A percentile compares a stretch with the other conserved stretches of the same genome.
Conservation (phyloP, 768 basidiomycete species). For the Dioszegia aurantiaca region DNA sequence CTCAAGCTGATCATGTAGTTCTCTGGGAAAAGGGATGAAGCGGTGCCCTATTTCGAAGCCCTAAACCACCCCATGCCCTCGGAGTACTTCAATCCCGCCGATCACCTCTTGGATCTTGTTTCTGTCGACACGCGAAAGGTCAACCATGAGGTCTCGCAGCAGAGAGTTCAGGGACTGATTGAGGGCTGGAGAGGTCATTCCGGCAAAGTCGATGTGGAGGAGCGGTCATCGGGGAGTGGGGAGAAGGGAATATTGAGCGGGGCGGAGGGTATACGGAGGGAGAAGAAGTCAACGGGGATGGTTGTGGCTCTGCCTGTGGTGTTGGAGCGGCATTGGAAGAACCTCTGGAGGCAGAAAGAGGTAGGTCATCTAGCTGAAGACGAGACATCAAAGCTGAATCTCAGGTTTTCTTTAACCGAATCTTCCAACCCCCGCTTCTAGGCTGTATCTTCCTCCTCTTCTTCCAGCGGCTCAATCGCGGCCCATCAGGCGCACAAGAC, state of each 20-base stretch:
- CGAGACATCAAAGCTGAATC: constrained; percentile 2
- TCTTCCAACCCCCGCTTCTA: constrained; percentile 38
- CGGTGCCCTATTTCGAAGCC: constrained; percentile 51
- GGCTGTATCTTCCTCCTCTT: constrained; percentile 52
- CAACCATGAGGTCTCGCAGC: constrained; percentile 24
- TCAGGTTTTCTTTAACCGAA: constrained; percentile 37
- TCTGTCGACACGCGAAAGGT: constrained; percentile 45
- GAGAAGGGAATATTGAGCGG: not conserved
- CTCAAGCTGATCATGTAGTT: constrained; percentile 26
- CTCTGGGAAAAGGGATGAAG: constrained; percentile 39
- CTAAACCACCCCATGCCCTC: constrained; percentile 51
- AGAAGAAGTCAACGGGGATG: constrained; percentile 49
- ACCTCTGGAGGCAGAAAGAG: constrained; percentile 55
- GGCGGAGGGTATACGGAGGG: constrained; percentile 11
- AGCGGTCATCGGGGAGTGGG: not conserved
- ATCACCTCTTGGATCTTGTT: constrained; percentile 63
- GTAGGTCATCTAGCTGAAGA: constrained; percentile 32
- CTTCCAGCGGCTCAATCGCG: constrained; percentile 52
- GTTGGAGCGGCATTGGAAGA: constrained; percentile 52
- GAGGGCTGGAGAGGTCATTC: constrained; percentile 7
- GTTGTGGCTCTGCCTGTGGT: constrained; percentile 54
- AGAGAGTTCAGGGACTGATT: constrained; percentile 29
- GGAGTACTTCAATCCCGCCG: constrained; percentile 59
- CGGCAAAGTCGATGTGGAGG: constrained; percentile 8
- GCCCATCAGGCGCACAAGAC: constrained; percentile 54